Evolutionary conservation across 805 yeast genomes (phyloP), one percentile per base, ranked within the genome.

Genomic region (Kodamaea restingae): DNA sequence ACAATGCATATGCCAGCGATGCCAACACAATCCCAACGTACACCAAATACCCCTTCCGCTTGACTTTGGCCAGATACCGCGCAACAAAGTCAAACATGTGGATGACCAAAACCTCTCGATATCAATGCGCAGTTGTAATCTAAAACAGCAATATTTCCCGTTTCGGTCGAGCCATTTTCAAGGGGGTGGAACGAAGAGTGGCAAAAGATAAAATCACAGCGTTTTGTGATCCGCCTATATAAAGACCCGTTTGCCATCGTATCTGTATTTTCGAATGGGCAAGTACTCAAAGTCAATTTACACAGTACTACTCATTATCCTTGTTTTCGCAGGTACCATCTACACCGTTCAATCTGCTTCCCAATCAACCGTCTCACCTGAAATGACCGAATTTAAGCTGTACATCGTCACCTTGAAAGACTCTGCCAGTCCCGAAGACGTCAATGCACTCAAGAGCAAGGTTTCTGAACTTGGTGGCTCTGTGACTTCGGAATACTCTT

Each of bases 401-500:
- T 61, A 59, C 51, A 70, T 73, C 37, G 59, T 75, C 41, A 72
- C 78, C 27, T 66, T 74, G 40, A 70, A 72, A 48, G 78, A 73
- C 20, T 41, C 61, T 18, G 68, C 65, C 41, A 51, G 70, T 34
- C 71, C 65, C 30, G 60, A 62, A 20, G 72, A 71, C 37, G 51
- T 65, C 28, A 45, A 56, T 18, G 32, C 58, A 28, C 54, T 80
- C 61, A 79, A 81, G 53, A 62, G 68, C 38, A 65, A 70, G 41
- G 58, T 80, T 43, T 34, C 54, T 21, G 68, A 73, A 25, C 51
- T 77, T 38, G 87, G 87, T 29, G 88, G 86, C 38, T 68, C 66
- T 38, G 71, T 82, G 54, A 72, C 74, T 36, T 77, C 73, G 45
- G 85, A 81, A 47, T 81, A 71, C 57, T 61, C 70, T 38, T 65